These are phyloP conservation scores for Begonia masoniana DNA, from an alignment of 306 rosid genomes.

Conservation along the genomic window DNA sequence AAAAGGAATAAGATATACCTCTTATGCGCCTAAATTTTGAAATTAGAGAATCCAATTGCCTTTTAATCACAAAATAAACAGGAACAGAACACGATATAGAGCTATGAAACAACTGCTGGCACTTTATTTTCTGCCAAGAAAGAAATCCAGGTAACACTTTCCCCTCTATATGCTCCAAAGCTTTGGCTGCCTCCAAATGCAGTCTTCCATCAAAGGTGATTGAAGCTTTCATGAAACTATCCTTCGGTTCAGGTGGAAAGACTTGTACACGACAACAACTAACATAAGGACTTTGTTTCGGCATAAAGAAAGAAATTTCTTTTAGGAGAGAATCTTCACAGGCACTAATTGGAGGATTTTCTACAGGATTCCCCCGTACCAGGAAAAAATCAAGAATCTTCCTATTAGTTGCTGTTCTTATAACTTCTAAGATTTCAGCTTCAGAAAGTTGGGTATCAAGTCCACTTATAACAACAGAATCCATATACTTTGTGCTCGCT, in stretches of 20 bases:
- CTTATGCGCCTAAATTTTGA: conserved; percentile 26
- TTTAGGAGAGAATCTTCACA: conserved; percentile 69
- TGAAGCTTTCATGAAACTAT: conserved; percentile 48
- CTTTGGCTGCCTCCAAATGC: conserved; percentile 90
- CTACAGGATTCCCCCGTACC: conserved; percentile 61
- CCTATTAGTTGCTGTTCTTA: conserved; percentile 50
- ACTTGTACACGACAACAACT: conserved; percentile 60
- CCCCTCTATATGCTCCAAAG: conserved; percentile 78
- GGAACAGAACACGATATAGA: conserved; percentile 49
- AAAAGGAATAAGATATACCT: conserved; percentile 27
- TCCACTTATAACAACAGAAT: conserved; percentile 37
- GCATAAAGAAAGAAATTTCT: conserved; percentile 57
- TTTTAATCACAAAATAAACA: conserved; percentile 47
- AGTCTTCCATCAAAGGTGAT: conserved; percentile 81
- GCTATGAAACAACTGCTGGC: conserved; percentile 68
- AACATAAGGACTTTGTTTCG: conserved; percentile 35
- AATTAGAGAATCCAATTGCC: conserved; percentile 41
- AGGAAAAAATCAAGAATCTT: conserved; percentile 58
- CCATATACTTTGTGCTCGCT: conserved; percentile 22
- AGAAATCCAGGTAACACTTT: conserved; percentile 58
- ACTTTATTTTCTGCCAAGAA: conserved; percentile 85
- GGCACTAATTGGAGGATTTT: conserved; percentile 34
- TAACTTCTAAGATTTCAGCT: conserved; percentile 40
- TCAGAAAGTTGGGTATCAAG: conserved; percentile 52
- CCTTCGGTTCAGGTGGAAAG: conserved; percentile 46